Conservation (phyloP, 2,329 filamentous ascomycete species). For the Neopestalotiopsis clavispora region DNA sequence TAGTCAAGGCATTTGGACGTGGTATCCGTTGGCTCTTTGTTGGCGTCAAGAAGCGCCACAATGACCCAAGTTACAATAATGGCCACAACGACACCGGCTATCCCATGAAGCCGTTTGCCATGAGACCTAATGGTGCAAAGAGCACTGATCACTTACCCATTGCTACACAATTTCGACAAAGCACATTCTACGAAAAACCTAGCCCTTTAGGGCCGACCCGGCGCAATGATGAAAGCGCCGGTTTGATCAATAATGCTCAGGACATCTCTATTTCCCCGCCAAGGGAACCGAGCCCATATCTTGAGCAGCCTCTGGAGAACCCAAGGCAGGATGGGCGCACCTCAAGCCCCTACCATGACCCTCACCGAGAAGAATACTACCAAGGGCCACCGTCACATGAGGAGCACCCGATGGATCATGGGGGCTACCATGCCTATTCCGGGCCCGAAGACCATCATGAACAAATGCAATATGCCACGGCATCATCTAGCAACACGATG, state of each 20-base stretch:
- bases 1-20: slow-evolving; percentile 78
- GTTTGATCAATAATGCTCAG: slow-evolving; percentile 49
- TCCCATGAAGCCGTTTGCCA: slow-evolving; percentile 35
- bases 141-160: slow-evolving; percentile 46
- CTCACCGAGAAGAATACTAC: slow-evolving; percentile 8
- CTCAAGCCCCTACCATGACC: slow-evolving; percentile 19
- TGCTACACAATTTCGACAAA: slow-evolving; percentile 43
- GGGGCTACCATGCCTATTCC: slow-evolving; percentile 23
- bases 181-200: slow-evolving; percentile 25
- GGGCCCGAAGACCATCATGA: slow-evolving; percentile 25
- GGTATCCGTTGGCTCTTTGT: slow-evolving; percentile 82
- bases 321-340: slow-evolving; percentile 7
- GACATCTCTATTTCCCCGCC: slow-evolving; percentile 28
- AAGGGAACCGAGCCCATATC: slow-evolving; percentile 24
- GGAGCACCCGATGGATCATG: background rate
- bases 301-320: slow-evolving; percentile 11
- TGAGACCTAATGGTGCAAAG: slow-evolving; percentile 30
- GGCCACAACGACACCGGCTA: slow-evolving; percentile 41
- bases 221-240: slow-evolving; percentile 44
- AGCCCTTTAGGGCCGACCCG: background rate
- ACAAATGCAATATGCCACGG: slow-evolving; percentile 24
- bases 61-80: slow-evolving; percentile 55
- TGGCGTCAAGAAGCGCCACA: slow-evolving; percentile 65
- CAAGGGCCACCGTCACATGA: slow-evolving; percentile 2
- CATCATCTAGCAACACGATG: slow-evolving; percentile 18